Evolutionary conservation across 139 green algal species (phyloP).

Genomic region (Penium margaritaceum): DNA sequence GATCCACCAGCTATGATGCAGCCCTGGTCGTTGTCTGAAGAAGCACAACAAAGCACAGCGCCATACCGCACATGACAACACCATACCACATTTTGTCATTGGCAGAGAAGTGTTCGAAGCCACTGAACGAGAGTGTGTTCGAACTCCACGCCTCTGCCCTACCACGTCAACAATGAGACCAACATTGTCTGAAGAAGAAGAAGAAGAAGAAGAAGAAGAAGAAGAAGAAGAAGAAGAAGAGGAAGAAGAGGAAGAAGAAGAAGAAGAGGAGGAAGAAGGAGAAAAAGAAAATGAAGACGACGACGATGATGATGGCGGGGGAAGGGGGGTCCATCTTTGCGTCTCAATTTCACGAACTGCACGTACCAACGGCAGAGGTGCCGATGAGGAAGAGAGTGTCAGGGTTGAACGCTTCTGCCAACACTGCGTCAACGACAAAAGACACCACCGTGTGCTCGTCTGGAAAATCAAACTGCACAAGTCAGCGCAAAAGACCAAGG

Average conservation of each 20-base stretch:
- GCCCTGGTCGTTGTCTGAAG: too few relatives aligned
- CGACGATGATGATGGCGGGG: background rate
- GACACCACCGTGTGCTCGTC: constrained; percentile 56
- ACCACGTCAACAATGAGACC: background rate
- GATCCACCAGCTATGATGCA: too few relatives aligned
- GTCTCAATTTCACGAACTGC: background rate
- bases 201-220: too few relatives aligned
- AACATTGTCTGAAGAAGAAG: background rate
- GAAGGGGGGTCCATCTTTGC: background rate
- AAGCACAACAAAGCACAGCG: too few relatives aligned
- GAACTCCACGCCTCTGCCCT: background rate
- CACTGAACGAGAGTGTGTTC: too few relatives aligned
- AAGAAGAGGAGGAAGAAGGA: background rate
- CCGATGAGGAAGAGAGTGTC: constrained; percentile 82
- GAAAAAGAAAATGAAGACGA: background rate
- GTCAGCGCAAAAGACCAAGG: too few relatives aligned
- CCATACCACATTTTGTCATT: too few relatives aligned
- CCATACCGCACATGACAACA: too few relatives aligned
- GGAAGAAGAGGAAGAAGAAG: too few relatives aligned
- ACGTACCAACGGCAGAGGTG: constrained; percentile 71
- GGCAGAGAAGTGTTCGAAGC: too few relatives aligned
- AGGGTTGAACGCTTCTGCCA: constrained; percentile 70
- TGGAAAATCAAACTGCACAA: constrained; percentile 31
- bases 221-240: too few relatives aligned
- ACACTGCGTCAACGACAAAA: constrained; percentile 62